These are phyloP conservation scores for Trichoderma pleuroti DNA, from an alignment of 2,329 filamentous ascomycete species.

Conservation along the genomic window DNA sequence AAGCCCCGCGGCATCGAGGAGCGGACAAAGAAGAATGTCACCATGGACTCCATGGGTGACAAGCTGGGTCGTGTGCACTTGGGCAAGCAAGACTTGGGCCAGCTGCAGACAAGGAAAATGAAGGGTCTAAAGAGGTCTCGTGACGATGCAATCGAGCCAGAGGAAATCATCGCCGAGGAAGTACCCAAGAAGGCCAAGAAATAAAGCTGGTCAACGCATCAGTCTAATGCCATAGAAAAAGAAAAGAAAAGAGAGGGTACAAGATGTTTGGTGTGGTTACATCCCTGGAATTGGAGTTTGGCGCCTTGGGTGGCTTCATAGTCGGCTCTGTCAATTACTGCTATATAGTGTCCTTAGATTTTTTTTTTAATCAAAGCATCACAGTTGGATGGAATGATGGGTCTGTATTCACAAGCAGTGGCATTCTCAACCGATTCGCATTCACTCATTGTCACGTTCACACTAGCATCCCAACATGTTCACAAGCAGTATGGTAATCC, in stretches of 20 bases:
- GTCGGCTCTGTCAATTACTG: constrained; percentile 17
- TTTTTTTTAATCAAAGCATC: constrained; percentile 1
- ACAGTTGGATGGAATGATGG: constrained; percentile 2
- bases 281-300: constrained; percentile 30
- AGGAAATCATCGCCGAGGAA: constrained; percentile 40
- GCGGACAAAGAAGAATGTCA: constrained; percentile 93
- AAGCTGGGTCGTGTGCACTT: constrained; percentile 93
- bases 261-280: neutral
- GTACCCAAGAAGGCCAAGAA: constrained; percentile 36
- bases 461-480: neutral
- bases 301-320: constrained; percentile 30
- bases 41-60: constrained; percentile 87
- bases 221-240: neutral
- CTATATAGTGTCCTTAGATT: constrained; percentile 14
- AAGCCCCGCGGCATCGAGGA: constrained; percentile 73
- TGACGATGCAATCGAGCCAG: constrained; percentile 52
- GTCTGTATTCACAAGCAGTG: neutral
- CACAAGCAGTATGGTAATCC: neutral
- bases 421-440: neutral
- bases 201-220: constrained; percentile 21
- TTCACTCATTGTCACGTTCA: neutral
- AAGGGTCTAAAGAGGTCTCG: constrained; percentile 90
- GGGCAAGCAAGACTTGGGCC: constrained; percentile 80
- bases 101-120: constrained; percentile 97
- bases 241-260: neutral